phyloP scores from a whole-genome alignment of 495 filamentous ascomycete genomes.

The Xylaria telfairii region DNA sequence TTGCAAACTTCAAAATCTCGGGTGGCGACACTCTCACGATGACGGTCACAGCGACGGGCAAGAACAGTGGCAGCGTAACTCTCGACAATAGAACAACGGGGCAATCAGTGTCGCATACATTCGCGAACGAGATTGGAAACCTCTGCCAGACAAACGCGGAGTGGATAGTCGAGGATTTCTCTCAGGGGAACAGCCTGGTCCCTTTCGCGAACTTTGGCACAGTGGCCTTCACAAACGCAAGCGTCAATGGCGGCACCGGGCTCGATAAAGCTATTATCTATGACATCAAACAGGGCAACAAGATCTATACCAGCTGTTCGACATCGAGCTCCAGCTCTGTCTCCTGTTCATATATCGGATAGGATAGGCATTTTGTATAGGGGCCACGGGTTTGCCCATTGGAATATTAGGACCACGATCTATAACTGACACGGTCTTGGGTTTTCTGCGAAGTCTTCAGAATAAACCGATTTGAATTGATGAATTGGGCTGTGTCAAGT shows the following conservation, averaged over 20 bases:
- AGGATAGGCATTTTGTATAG: slow-evolving; percentile 17
- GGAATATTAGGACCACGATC: too few species aligned
- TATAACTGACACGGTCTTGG: too few species aligned
- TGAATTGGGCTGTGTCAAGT: not conserved
- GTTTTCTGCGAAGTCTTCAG: not conserved
- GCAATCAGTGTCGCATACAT: slow-evolving; percentile 57
- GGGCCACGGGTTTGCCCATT: too few species aligned
- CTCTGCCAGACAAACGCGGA: slow-evolving; percentile 62
- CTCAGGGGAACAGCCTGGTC: slow-evolving; percentile 53
- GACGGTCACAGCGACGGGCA: slow-evolving; percentile 56
- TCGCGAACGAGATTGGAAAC: slow-evolving; percentile 42
- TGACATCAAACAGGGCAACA: slow-evolving; percentile 58
- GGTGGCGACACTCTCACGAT: slow-evolving; percentile 63
- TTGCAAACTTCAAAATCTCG: slow-evolving; percentile 55
- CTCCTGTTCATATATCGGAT: slow-evolving; percentile 36
- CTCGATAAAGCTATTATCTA: slow-evolving; percentile 53
- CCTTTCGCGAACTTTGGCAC: slow-evolving; percentile 61
- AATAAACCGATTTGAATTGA: not conserved
- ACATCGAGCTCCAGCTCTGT: slow-evolving; percentile 47
- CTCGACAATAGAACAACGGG: slow-evolving; percentile 63
- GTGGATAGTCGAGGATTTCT: slow-evolving; percentile 72
- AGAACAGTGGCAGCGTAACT: slow-evolving; percentile 57
- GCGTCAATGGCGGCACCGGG: slow-evolving; percentile 44
- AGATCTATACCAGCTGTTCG: slow-evolving; percentile 55
- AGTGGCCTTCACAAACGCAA: slow-evolving; percentile 54